Evolutionary conservation across 2,329 filamentous ascomycete species (phyloP), one percentile per base, ranked within the genome.

Genomic region (Mollisiaceae sp.): DNA sequence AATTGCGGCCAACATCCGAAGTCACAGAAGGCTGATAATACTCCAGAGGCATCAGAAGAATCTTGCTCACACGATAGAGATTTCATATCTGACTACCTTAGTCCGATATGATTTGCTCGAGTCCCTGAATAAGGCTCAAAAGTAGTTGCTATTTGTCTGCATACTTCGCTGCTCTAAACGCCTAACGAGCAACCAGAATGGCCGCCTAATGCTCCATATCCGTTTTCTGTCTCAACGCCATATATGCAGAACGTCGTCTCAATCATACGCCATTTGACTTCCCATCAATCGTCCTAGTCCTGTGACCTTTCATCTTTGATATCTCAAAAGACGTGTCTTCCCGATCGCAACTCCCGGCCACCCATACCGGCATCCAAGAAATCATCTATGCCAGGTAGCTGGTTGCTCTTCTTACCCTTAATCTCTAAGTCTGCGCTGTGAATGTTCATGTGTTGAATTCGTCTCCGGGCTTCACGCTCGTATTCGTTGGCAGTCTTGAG

Each of bases 391-490:
- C 35, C 45, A 14, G 56, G 62, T 20, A 65, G 39, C 20, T 24
- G 41, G 20, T 59, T 43, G n/a, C 63, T 59, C 59, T 70, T 73
- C 8, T 18, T 43, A 1, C 63, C 64, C 54, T 63, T 71, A 18
- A 94, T 83, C 70, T 96, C 92, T 35, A 97, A 81, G 8, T 92
- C 91, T 0, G 92, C 90, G 35, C 89, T 86, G 4, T 89, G 77
- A 66, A 97, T 86, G 70, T 91, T 93, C 74, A 97, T 89, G 56
- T 91, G 87, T 60, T 94, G 83, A 60, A 98, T 82, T 52, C 92
- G 88, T 70, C 96, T 84, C 60, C 91, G 84, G 6, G 94, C 87
- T 67, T 92, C 90, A 59, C 86, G 85, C 73, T 94, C 89, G 73
- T 95, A 95, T 35, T 85, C 83, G 62, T 85, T 85, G 2, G 93